Evolutionary conservation across 2,329 filamentous ascomycete genomes (phyloP).

Genomic region (Diaporthe capsici): DNA sequence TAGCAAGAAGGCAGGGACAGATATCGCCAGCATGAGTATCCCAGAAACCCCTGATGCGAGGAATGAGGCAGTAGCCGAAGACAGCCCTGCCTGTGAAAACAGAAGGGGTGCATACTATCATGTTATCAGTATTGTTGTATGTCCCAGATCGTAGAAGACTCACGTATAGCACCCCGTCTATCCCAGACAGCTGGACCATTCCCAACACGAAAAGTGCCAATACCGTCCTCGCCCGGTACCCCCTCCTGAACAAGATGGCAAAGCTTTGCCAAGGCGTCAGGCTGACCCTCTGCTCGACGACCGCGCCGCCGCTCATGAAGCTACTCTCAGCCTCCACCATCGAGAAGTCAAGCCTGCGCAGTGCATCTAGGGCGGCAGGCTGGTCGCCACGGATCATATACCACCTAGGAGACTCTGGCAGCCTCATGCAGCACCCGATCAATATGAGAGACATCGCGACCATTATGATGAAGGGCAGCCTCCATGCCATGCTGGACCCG

Average conservation of each 20-base stretch:
- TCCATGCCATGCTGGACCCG: conserved; percentile 65
- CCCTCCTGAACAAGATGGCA: conserved; percentile 52
- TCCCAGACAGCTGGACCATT: conserved; percentile 73
- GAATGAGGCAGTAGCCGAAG: conserved; percentile 67
- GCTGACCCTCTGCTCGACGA: conserved; percentile 48
- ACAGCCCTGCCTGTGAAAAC: conserved; percentile 71
- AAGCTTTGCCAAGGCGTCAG: conserved; percentile 52
- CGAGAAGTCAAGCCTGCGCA: conserved; percentile 59
- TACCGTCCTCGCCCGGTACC: conserved; percentile 61
- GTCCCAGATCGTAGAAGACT: conserved; percentile 43
- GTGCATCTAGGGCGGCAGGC: conserved; percentile 58
- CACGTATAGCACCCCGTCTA: conserved; percentile 74
- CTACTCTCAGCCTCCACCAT: conserved; percentile 62
- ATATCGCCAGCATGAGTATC: conserved; percentile 69
- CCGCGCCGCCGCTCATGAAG: conserved; percentile 49
- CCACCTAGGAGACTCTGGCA: conserved; percentile 73
- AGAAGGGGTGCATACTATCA: conserved; percentile 71
- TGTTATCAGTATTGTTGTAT: background rate
- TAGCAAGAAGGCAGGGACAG: conserved; percentile 68
- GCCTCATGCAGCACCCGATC: conserved; percentile 54
- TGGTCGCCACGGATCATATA: conserved; percentile 62
- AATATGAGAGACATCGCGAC: conserved; percentile 57
- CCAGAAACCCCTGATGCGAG: conserved; percentile 73
- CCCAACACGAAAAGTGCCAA: conserved; percentile 70
- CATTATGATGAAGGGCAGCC: conserved; percentile 67